Evolutionary conservation across 768 basidiomycete species (phyloP), one percentile per base, ranked within the genome.

Genomic region (Saitozyma sp.): DNA sequence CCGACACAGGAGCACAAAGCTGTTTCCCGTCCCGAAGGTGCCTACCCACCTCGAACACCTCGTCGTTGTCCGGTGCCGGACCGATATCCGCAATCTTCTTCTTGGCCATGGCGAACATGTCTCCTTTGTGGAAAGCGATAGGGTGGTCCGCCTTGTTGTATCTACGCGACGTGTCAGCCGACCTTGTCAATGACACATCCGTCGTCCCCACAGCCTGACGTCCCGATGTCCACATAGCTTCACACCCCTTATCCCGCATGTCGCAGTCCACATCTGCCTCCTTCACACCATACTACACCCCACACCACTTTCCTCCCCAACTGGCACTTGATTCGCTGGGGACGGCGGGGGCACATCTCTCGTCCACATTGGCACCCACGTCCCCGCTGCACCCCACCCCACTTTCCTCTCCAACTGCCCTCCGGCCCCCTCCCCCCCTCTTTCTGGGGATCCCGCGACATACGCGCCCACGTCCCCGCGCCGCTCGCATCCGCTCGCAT

Each of bases 61-160:
- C 95, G 76, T 97, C 95, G 17, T 92, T 83, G 80, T 98, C 95
- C 0, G 95, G 92, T 9, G 86, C 85, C 6, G 89, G 85, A 4
- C 86, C 90, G 9, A 56, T 65, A 50, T 80, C 81, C 1, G 86
- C 85, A 45, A 94, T 82, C 71, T 89, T 94, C 84, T 92, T 94
- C 76, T 89, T 91, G 16, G 90, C 89, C 9, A 91, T 80, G 65
- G 92, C 89, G 20, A 77, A 77, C 64, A 84, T 82, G 3, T 79
- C 78, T 11, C 88, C 91, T 71, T 92, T 94, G 80, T 97, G 87
- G 85, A 95, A 98, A 0, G 96, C 87, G 70, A 99, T 89, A 0
- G 96, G 96, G 77, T 98, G 95, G 48, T 93, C 92, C 14, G 80
- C 79, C 9, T 86, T 81, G 79, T 98, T 98, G 80, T 96, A 99